These are phyloP conservation scores for Orbilia javanica DNA, from an alignment of 2,329 filamentous ascomycete genomes.

Conservation along the genomic window DNA sequence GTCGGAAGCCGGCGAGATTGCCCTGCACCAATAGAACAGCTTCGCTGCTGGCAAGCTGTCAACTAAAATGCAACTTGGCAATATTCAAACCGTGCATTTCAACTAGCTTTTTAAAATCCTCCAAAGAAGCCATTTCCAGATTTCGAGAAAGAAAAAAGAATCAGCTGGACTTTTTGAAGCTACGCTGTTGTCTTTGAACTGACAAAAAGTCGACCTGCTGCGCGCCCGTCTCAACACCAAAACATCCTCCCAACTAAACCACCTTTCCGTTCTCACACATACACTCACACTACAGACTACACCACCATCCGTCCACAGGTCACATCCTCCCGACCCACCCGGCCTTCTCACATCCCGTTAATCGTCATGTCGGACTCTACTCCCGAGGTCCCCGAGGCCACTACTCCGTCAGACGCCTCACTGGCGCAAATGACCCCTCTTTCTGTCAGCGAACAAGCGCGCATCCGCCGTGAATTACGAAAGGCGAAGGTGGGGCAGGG, in stretches of 20 bases:
- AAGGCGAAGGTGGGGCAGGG: slow-evolving; percentile 82
- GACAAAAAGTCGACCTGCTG: not conserved
- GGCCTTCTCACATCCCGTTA: slow-evolving; percentile 4
- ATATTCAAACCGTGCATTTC: slow-evolving; percentile 8
- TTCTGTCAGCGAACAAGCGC: slow-evolving; percentile 73
- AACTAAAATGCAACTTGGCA: slow-evolving; percentile 37
- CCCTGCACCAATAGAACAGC: slow-evolving; percentile 6
- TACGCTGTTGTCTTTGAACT: slow-evolving; percentile 19
- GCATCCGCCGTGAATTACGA: slow-evolving; percentile 81
- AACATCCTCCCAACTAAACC: slow-evolving; percentile 8
- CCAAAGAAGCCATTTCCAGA: not conserved
- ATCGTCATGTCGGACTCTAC: slow-evolving; percentile 48
- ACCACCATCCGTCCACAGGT: not conserved
- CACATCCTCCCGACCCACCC: slow-evolving; percentile 13
- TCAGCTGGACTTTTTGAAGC: slow-evolving; percentile 15
- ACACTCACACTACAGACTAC: not conserved
- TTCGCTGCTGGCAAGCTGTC: slow-evolving; percentile 10
- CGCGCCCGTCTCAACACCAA: slow-evolving; percentile 22
- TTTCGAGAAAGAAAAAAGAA: not conserved
- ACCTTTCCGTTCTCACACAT: not conserved
- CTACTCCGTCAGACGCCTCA: slow-evolving; percentile 51
- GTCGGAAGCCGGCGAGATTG: slow-evolving; percentile 51
- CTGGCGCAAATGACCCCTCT: slow-evolving; percentile 60
- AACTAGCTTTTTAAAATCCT: not conserved
- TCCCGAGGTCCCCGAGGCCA: slow-evolving; percentile 44